A percentile compares a stretch with the other conserved stretches of the same genome.
Conservation (phyloP, 2,329 filamentous ascomycete species). For the Diaporthe australafricana region DNA sequence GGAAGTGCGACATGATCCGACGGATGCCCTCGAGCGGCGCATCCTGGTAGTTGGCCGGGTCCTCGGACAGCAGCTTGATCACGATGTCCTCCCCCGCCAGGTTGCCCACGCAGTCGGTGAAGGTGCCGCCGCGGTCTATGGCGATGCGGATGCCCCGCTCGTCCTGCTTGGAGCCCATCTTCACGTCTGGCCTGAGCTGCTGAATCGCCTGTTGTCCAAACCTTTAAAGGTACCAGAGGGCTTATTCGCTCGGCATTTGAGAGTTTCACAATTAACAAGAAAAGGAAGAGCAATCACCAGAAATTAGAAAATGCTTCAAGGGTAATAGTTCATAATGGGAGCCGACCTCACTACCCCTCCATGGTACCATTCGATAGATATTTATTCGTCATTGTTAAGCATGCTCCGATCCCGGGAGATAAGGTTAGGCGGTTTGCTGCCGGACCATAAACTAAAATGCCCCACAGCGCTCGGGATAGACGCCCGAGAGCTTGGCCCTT, state of each 20-base stretch:
- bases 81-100: constrained; percentile 58
- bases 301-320: no score
- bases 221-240: not conserved
- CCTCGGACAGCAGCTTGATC: constrained; percentile 80
- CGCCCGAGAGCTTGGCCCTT: constrained; percentile 5
- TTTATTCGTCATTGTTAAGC: constrained; percentile 1
- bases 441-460: no score
- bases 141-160: constrained; percentile 78
- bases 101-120: constrained; percentile 92
- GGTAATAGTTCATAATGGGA: not conserved
- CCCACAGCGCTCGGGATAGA: not conserved
- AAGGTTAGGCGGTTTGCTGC: not conserved
- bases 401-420: constrained; percentile 12
- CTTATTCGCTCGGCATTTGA: not conserved
- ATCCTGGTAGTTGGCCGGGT: constrained; percentile 90
- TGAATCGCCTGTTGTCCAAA: not conserved
- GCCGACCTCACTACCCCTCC: not conserved
- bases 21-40: constrained; percentile 92
- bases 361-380: not conserved
- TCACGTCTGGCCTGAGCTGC: constrained; percentile 1
- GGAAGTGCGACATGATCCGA: constrained; percentile 84
- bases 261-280: no score
- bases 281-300: no score
- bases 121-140: constrained; percentile 86
- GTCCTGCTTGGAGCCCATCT: constrained; percentile 51